Percentiles rank a stretch among this genome's conserved stretches.
Conservation (phyloP, 345 rosid species). For the Gossypium rotundifolium region DNA sequence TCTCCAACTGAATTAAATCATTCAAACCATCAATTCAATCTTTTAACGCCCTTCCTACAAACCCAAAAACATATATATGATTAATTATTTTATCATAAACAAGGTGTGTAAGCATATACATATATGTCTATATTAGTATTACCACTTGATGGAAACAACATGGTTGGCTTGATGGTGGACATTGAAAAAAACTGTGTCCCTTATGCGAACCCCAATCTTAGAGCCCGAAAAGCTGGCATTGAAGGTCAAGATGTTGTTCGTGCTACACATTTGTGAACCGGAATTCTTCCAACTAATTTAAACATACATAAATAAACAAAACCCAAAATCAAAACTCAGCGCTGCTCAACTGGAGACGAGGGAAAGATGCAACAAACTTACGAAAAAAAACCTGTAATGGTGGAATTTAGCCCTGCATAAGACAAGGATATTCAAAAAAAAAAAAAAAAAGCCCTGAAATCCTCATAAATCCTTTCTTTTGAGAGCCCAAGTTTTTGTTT, state of each 20-base stretch:
- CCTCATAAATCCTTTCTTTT: not conserved
- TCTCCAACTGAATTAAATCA: conserved; percentile 33
- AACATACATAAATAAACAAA: not conserved
- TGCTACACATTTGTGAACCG: conserved; percentile 31
- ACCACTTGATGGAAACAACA: conserved; percentile 50
- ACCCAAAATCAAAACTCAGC: not conserved
- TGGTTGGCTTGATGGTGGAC: conserved; percentile 39
- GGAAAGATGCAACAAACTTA: not conserved
- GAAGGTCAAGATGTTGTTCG: conserved; percentile 36
- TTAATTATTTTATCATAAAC: not conserved
- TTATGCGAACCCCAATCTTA: conserved; percentile 29
- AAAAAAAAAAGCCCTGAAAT: not conserved
- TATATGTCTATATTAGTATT: not conserved
- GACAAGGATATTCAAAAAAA: not conserved
- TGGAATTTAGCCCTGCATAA: not conserved
- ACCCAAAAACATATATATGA: not conserved
- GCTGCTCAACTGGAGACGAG: not conserved
- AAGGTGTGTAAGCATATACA: not conserved
- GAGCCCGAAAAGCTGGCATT: conserved; percentile 50
- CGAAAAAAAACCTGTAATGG: not conserved
- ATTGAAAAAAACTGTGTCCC: conserved; percentile 37
- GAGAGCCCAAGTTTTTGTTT: not conserved
- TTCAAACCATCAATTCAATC: conserved; percentile 42
- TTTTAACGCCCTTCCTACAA: conserved; percentile 38
- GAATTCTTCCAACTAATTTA: conserved; percentile 8